Evolutionary conservation across 306 rosid species (phyloP).

Genomic region (Comarum palustre): DNA sequence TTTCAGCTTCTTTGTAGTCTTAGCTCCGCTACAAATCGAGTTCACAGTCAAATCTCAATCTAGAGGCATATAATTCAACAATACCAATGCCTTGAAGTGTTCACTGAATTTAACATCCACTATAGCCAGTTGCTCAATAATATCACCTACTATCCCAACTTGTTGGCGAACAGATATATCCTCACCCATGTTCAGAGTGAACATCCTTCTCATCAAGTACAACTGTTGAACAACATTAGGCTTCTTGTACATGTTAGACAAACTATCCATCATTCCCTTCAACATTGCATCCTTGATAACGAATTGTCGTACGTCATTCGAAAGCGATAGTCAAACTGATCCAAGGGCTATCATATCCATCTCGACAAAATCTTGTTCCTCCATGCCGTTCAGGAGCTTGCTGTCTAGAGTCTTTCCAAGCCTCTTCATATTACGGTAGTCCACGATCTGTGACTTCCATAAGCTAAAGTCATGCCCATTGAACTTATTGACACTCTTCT

Average conservation of each 20-base stretch:
- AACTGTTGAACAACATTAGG: background rate
- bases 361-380: background rate
- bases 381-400: background rate
- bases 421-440: background rate
- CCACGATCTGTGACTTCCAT: background rate
- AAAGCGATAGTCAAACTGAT: background rate
- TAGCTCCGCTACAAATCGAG: background rate
- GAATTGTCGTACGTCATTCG: background rate
- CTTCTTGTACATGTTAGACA: background rate
- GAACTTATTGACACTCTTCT: background rate
- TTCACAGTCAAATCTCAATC: background rate
- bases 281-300: background rate
- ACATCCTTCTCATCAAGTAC: background rate
- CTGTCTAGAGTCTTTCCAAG: background rate
- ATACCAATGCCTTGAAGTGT: background rate
- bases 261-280: background rate
- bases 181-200: background rate
- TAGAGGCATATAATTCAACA: background rate
- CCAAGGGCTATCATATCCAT: background rate
- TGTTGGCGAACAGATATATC: background rate
- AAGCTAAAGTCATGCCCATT: background rate
- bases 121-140: background rate
- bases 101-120: background rate
- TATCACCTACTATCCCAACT: background rate
- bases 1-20: background rate